Evolutionary conservation across 352 stramenopile species (phyloP), one percentile per base, ranked within the genome.

Genomic region (Plasmopara muralis): DNA sequence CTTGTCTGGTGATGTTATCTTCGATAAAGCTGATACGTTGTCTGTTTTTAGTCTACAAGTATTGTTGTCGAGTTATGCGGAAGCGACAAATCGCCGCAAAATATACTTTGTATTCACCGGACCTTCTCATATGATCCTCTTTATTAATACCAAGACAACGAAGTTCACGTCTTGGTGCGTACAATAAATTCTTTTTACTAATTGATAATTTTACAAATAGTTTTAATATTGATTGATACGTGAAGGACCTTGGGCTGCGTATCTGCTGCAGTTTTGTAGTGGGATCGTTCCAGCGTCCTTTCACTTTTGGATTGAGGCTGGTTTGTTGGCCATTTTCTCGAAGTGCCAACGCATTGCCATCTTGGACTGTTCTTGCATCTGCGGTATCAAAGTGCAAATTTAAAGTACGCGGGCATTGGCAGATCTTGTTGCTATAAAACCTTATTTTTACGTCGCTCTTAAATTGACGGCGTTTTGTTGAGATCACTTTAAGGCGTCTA

Each of bases 261-360:
- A 90, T 50, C 84, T 90, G 41, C 57, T 90, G 41, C 80, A 90
- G 52, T 83, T 90, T 41, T 73, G 72, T 40, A 84, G 69, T 5
- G 80, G 80, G 16, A 66, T 56, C 5, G 49, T 81, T 31, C 73
- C 77, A 0, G 67, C 77, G 5, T 76, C 52, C 9, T 88, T 86
- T 44, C 73, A 90, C 48, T 90, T 88, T 53, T 90, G 80, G 80
- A 70, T 90, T 57, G 80, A 90, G 53, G 75, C 73, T 0, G 70
- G 74, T 69, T 85, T 35, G 75, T 86, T 34, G 80, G 75, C n/a
- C 78, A 87, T 54, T 79, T 73, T 53, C 57, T 90, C n/a, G 66
- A 87, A 38, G 59, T 64, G 9, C 57, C 2, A 47, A 63, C 0
- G 67, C 60, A 10, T 47, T 88, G 50, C 80, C 80, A 6, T 64